phyloP scores from a whole-genome alignment of 305 asterid species.

The Rubia peregrina region DNA sequence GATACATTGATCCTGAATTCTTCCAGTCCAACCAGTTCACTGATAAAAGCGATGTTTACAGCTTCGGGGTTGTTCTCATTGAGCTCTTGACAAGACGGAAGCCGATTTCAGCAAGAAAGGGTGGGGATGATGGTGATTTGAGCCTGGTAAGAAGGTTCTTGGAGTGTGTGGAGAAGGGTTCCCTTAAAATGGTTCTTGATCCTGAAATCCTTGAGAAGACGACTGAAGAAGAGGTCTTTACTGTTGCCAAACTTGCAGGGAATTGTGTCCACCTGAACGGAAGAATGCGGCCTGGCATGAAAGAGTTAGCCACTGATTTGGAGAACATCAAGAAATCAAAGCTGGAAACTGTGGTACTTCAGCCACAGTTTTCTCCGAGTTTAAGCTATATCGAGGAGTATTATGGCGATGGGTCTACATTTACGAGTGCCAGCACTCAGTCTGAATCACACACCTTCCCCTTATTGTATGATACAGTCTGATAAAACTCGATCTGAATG shows the following conservation, averaged over 20 bases:
- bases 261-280: conserved; percentile 14
- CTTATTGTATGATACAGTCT: too few species aligned
- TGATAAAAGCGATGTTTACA: background rate
- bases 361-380: background rate
- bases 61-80: background rate
- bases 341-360: background rate
- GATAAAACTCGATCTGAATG: background rate
- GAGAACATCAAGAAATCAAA: background rate
- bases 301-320: background rate
- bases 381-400: background rate
- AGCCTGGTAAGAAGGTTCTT: background rate
- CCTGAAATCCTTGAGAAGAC: background rate
- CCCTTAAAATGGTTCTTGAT: background rate
- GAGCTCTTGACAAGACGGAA: conserved; percentile 5
- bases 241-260: conserved; percentile 8
- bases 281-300: conserved; percentile 15
- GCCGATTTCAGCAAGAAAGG: background rate
- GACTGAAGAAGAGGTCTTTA: conserved; percentile 10
- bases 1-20: background rate
- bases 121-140: background rate
- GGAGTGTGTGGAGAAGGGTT: background rate
- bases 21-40: background rate
- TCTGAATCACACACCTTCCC: background rate
- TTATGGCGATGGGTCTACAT: background rate
- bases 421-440: background rate